phyloP scores from a whole-genome alignment of 768 basidiomycete species.

The Hypholoma sublateritium region DNA sequence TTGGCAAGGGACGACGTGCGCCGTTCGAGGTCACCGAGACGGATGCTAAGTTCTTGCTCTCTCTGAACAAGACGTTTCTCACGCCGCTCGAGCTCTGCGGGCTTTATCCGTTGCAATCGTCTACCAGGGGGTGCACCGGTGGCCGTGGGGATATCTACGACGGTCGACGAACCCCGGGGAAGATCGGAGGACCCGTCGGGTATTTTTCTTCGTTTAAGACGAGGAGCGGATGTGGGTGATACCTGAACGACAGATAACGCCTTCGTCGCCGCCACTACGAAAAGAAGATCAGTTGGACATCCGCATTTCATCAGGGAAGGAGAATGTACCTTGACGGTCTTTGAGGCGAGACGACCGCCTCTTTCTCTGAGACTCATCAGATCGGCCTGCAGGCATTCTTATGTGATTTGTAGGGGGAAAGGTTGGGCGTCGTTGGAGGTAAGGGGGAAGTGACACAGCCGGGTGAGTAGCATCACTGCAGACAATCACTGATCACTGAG shows the following conservation, averaged over 20 bases:
- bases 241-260: slow-evolving; percentile 15
- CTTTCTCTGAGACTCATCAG: slow-evolving; percentile 10
- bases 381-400: slow-evolving; percentile 10
- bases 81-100: slow-evolving; percentile 37
- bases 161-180: slow-evolving; percentile 16
- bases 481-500: neutral
- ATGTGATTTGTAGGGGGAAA: neutral
- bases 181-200: slow-evolving; percentile 10
- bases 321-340: slow-evolving; percentile 22
- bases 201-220: slow-evolving; percentile 16
- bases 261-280: slow-evolving; percentile 20
- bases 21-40: slow-evolving; percentile 38
- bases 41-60: slow-evolving; percentile 40
- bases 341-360: slow-evolving; percentile 32
- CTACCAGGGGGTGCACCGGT: slow-evolving; percentile 27
- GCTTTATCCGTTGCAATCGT: slow-evolving; percentile 40
- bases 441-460: slow-evolving; percentile 9
- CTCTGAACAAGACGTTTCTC: slow-evolving; percentile 33
- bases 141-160: slow-evolving; percentile 13
- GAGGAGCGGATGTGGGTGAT: slow-evolving; percentile 18
- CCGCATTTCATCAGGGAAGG: neutral
- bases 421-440: slow-evolving; percentile 9
- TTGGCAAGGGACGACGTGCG: slow-evolving; percentile 36
- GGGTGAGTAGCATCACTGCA: slow-evolving; percentile 1
- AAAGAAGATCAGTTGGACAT: slow-evolving; percentile 2